Percentiles rank a stretch among this genome's conserved stretches.
Evolutionary conservation across 352 stramenopile species (phyloP).

Genomic region (Phytophthora sp.): DNA sequence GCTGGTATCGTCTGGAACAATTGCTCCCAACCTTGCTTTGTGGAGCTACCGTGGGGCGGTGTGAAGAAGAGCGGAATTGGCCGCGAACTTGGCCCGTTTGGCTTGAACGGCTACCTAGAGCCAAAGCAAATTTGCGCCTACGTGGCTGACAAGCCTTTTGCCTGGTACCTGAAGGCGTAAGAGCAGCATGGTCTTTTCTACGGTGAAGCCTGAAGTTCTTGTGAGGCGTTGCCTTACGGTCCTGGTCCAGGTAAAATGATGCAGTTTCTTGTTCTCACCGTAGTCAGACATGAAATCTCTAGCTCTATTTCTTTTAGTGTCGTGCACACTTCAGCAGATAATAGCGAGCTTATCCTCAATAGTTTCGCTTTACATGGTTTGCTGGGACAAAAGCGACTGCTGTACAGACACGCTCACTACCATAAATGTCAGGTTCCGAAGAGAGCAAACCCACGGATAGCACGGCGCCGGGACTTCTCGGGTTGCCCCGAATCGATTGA

Average conservation of each 20-base stretch:
- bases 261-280: too few relatives aligned
- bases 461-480: slow-evolving; percentile 8
- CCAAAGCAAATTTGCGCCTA: slow-evolving; percentile 78
- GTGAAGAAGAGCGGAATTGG: slow-evolving; percentile 87
- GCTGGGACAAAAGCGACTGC: slow-evolving; percentile 30
- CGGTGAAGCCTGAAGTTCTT: slow-evolving; percentile 34
- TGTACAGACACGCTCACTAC: background rate
- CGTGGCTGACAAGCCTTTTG: slow-evolving; percentile 70
- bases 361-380: slow-evolving; percentile 28
- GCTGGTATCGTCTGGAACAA: slow-evolving; percentile 37
- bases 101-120: slow-evolving; percentile 68
- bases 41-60: slow-evolving; percentile 80
- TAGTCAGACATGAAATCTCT: too few relatives aligned
- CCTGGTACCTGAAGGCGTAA: slow-evolving; percentile 53
- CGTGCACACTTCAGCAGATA: slow-evolving; percentile 6
- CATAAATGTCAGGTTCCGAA: slow-evolving; percentile 10
- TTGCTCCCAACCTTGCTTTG: slow-evolving; percentile 26
- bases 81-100: slow-evolving; percentile 70
- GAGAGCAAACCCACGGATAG: slow-evolving; percentile 28
- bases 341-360: slow-evolving; percentile 13
- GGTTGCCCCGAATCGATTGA: slow-evolving; percentile 32
- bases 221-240: slow-evolving; percentile 26
- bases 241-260: too few relatives aligned
- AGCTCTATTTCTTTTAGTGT: slow-evolving; percentile 10
- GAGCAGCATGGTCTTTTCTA: background rate